Percentiles rank a stretch among this genome's conserved stretches.
Conservation (phyloP, 768 basidiomycete genomes). For the Suillus subluteus region DNA sequence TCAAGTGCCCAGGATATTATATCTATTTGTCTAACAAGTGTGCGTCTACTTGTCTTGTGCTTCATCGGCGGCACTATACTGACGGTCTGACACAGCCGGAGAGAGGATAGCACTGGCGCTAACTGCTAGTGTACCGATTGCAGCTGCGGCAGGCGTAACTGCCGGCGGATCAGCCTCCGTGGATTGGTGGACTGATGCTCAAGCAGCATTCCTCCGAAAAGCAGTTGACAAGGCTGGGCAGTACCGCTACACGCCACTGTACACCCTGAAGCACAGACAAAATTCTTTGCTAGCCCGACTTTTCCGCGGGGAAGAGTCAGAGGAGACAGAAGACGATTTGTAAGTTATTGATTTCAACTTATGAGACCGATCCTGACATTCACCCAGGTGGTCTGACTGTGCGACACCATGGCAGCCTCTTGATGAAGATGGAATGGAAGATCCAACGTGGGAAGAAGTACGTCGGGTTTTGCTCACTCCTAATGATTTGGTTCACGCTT, state of each 20-base stretch:
- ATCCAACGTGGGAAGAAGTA: slow-evolving; percentile 13
- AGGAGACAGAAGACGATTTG: slow-evolving; percentile 17
- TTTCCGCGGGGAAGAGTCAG: slow-evolving; percentile 17
- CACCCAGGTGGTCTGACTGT: slow-evolving; percentile 27
- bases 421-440: slow-evolving; percentile 28
- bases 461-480: neutral
- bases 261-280: slow-evolving; percentile 22
- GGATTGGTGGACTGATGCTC: slow-evolving; percentile 27
- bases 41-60: neutral
- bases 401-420: slow-evolving; percentile 27
- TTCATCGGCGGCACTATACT: slow-evolving; percentile 6
- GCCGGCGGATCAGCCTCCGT: slow-evolving; percentile 19
- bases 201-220: slow-evolving; percentile 26
- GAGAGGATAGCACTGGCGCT: slow-evolving; percentile 30
- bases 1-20: slow-evolving; percentile 37
- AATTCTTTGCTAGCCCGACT: neutral
- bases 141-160: slow-evolving; percentile 10
- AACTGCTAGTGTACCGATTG: slow-evolving; percentile 18
- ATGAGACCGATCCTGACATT: neutral
- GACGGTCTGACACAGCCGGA: slow-evolving; percentile 20
- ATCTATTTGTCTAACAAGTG: slow-evolving; percentile 37
- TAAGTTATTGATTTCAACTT: slow-evolving; percentile 15
- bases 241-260: slow-evolving; percentile 33
- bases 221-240: slow-evolving; percentile 24
- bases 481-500: neutral